These are phyloP conservation scores for Thraustochytrium striatum DNA, from an alignment of 352 stramenopile species.

Conservation along the genomic window DNA sequence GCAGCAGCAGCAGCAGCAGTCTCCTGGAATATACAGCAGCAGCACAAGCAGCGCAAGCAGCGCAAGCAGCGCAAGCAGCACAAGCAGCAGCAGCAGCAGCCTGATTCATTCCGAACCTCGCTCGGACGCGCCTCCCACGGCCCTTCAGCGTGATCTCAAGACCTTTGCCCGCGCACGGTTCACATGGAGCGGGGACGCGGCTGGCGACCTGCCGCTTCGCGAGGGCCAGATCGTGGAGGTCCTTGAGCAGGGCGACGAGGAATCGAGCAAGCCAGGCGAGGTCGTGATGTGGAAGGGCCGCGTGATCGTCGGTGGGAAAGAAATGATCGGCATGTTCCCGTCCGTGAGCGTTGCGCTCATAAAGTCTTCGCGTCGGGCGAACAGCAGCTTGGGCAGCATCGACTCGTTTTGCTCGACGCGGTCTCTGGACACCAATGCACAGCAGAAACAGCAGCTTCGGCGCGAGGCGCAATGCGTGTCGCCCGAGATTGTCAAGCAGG, in stretches of 20 bases:
- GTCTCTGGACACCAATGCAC: no score
- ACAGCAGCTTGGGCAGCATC: background rate
- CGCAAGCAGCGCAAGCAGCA: no score
- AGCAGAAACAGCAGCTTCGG: background rate
- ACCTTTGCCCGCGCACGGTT: slow-evolving; percentile 14
- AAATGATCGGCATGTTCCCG: slow-evolving; percentile 9
- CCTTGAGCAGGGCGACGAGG: slow-evolving; percentile 1
- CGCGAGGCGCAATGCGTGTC: slow-evolving; percentile 25
- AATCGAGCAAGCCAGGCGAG: background rate
- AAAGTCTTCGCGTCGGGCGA: background rate
- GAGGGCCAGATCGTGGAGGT: slow-evolving; percentile 38
- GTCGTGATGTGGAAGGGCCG: slow-evolving; percentile 20
- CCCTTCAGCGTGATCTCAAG: background rate
- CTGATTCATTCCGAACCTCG: no score
- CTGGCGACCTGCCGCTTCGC: background rate
- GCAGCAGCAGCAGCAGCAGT: background rate
- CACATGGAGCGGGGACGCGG: background rate
- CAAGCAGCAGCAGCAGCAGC: no score
- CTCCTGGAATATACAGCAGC: no score
- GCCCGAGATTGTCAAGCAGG: slow-evolving; percentile 20
- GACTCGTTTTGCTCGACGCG: slow-evolving; percentile 1
- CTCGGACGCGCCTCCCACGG: no score
- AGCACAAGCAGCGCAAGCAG: no score
- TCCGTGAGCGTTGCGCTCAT: slow-evolving; percentile 34
- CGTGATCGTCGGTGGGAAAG: background rate